A percentile compares a stretch with the other conserved stretches of the same genome.
These are phyloP conservation scores for Vigna unguiculata DNA, from an alignment of 306 rosid species.

Conservation along the genomic window DNA sequence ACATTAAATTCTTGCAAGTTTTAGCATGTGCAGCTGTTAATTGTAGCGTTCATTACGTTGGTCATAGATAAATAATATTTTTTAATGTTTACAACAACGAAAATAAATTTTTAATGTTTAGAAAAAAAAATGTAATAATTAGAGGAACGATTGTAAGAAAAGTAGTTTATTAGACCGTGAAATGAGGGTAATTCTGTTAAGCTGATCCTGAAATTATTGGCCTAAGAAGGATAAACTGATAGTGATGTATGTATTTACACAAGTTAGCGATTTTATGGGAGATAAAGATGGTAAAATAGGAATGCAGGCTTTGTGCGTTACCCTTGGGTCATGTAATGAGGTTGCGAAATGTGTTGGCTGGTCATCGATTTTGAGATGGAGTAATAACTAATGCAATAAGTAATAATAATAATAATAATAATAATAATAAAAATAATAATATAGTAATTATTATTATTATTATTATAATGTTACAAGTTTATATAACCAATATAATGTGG, in stretches of 20 bases:
- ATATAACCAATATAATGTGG: constrained; percentile 7
- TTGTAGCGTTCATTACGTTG: not conserved
- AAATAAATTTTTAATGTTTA: not conserved
- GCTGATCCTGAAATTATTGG: not conserved
- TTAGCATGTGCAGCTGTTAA: not conserved
- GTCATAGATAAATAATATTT: not conserved
- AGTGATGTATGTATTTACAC: not conserved
- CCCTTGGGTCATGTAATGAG: not conserved
- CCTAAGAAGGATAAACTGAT: not conserved
- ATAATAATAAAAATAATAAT: not conserved
- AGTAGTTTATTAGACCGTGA: not conserved
- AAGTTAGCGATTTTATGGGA: not conserved
- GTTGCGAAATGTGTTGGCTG: not conserved
- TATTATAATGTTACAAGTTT: not conserved
- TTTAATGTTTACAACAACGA: not conserved
- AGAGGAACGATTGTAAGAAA: not conserved
- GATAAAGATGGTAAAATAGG: not conserved
- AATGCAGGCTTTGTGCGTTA: not conserved
- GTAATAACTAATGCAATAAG: not conserved
- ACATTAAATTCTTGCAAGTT: not conserved
- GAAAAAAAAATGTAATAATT: not conserved
- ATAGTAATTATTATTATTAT: not conserved
- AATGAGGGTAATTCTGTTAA: not conserved
- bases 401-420: too few species aligned
- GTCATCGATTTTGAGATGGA: not conserved